Evolutionary conservation across 441 rosid species (phyloP), one percentile per base, ranked within the genome.

Genomic region (Erodium texanum): DNA sequence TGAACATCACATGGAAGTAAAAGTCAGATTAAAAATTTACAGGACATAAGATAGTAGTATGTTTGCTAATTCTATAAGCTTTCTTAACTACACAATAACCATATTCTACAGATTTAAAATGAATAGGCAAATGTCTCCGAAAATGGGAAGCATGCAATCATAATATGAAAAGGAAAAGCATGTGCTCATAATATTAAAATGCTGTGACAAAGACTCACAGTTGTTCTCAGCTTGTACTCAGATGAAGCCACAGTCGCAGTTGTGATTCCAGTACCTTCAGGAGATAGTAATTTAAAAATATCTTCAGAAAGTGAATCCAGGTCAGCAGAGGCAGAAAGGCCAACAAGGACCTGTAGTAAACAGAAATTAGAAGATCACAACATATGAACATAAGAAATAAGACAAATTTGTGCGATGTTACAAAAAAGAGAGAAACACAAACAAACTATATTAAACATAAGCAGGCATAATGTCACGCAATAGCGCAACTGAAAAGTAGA

Each of bases 191-290:
- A 58, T 19, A 58, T 22, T 10, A 7, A 24, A 68, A 72, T 12
- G n/a, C 9, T 43, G n/a, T 16, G 69, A 29, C 50, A 29, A 66
- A 64, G 69, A 85, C 23, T 82, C 64, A 88, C 99, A 3, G 90
- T 89, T 52, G 84, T 80, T 71, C 94, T 84, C 66, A 94, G 73
- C 79, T 77, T 87, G 82, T 88, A 91, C 77, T 85, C 86, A 0
- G 88, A 70, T 65, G 98, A 90, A 45, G 87, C 83, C 71, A 84
- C 83, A 0, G 85, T 83, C 29, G 85, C 74, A 56, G 79, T 67
- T 45, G 64, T 20, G 61, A 54, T 75, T 23, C 81, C 76, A 12
- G 67, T 65, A 22, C 72, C 81, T 68, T 80, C 84, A 43, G 75
- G 27, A 0, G 85, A 80, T 67, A 83, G 74, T 52, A 78, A 59